phyloP scores from a whole-genome alignment of 768 basidiomycete species.

The Hirschioporus abietinus region DNA sequence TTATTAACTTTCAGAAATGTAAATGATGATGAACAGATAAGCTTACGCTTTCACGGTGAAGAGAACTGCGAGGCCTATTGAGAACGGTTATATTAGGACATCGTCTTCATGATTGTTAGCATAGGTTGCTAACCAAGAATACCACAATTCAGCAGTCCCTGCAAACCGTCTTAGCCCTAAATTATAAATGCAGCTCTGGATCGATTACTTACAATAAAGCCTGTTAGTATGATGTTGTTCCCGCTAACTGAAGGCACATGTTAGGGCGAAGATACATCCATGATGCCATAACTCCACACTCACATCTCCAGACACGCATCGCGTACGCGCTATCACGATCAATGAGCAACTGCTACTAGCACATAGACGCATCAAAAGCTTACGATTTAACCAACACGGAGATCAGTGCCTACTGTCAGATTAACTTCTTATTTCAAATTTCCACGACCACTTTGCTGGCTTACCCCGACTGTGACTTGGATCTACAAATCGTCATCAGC shows the following conservation, averaged over 20 bases:
- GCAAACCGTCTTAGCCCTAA: conserved; percentile 6
- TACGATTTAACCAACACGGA: conserved; percentile 54
- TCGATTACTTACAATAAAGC: conserved; percentile 34
- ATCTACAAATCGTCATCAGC: conserved; percentile 10
- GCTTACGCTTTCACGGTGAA: background rate
- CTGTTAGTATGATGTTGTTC: conserved; percentile 41
- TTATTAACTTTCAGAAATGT: background rate
- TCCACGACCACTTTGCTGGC: conserved; percentile 4
- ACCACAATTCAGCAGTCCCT: conserved; percentile 43
- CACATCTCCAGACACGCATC: conserved; percentile 61
- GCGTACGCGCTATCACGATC: conserved; percentile 40
- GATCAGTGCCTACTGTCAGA: conserved; percentile 38
- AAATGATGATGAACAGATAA: background rate
- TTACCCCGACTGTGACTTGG: conserved; percentile 23
- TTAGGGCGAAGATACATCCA: conserved; percentile 4
- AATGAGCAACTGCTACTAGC: background rate
- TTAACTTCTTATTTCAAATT: background rate
- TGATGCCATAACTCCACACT: conserved; percentile 16
- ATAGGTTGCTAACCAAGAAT: conserved; percentile 40
- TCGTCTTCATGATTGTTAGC: background rate
- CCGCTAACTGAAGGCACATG: conserved; percentile 43
- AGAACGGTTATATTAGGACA: conserved; percentile 8
- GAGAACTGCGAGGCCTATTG: conserved; percentile 30
- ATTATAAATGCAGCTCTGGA: background rate
- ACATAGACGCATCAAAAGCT: conserved; percentile 16